Percentiles rank a stretch among this genome's conserved stretches.
Evolutionary conservation across 2,329 filamentous ascomycete genomes (phyloP).

Genomic region (Ilyonectria robusta): DNA sequence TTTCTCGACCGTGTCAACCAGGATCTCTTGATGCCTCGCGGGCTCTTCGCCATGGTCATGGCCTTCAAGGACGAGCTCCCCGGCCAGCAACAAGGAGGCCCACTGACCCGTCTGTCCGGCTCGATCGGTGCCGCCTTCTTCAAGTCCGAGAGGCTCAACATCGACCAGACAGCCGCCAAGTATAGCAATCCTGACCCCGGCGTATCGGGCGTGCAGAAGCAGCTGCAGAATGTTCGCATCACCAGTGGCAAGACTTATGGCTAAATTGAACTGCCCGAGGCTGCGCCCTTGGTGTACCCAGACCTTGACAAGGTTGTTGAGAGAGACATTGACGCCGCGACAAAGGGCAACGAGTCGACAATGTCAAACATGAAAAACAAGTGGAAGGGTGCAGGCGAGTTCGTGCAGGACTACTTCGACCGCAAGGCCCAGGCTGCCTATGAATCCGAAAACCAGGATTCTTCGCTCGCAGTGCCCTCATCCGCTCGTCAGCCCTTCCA

Average conservation of each 20-base stretch:
- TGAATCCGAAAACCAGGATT: conserved; percentile 8
- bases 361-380: conserved; percentile 16
- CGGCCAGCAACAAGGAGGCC: conserved; percentile 13
- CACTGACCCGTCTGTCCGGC: conserved; percentile 3
- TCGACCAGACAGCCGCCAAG: conserved; percentile 20
- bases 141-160: conserved; percentile 19
- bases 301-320: conserved; percentile 8
- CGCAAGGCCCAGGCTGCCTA: conserved; percentile 18
- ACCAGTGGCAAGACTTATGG: conserved; percentile 20
- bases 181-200: conserved; percentile 10
- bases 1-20: conserved; percentile 19
- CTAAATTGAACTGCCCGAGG: conserved; percentile 19
- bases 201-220: neutral
- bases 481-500: conserved; percentile 6
- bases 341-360: conserved; percentile 5
- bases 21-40: conserved; percentile 16
- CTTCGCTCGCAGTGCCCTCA: neutral
- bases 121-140: conserved; percentile 6
- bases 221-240: conserved; percentile 5
- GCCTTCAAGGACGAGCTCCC: conserved; percentile 18
- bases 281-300: conserved; percentile 16
- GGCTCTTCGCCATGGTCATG: conserved; percentile 21
- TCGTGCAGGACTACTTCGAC: conserved; percentile 24
- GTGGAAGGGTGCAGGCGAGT: conserved; percentile 15
- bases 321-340: neutral